These are phyloP conservation scores for Xylaria venustula DNA, from an alignment of 495 filamentous ascomycete species.

Conservation along the genomic window DNA sequence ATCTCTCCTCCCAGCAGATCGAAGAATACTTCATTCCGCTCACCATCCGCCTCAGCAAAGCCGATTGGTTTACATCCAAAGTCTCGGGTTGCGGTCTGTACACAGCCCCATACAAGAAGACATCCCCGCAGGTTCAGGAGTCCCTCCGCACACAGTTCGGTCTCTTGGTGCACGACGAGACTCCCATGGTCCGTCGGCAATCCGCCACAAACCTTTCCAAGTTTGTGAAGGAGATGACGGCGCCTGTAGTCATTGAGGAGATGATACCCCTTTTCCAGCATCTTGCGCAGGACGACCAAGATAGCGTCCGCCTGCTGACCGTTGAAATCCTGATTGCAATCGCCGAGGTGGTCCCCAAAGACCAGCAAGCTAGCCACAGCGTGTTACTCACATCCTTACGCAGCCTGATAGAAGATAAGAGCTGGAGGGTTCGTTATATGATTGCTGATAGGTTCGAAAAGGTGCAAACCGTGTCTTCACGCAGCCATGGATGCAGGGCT, in stretches of 20 bases:
- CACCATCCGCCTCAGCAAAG: slow-evolving; percentile 91
- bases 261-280: slow-evolving; percentile 99
- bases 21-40: slow-evolving; percentile 97
- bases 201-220: slow-evolving; percentile 94
- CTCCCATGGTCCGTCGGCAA: slow-evolving; percentile 96
- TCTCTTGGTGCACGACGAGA: slow-evolving; percentile 93
- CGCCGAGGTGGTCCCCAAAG: slow-evolving; percentile 95
- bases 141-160: slow-evolving; percentile 85
- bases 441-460: slow-evolving; percentile 98
- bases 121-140: slow-evolving; percentile 79
- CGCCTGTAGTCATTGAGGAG: slow-evolving; percentile 87
- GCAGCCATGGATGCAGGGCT: slow-evolving; percentile 3
- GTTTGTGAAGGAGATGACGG: slow-evolving; percentile 94
- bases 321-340: slow-evolving; percentile 96
- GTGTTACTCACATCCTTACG: slow-evolving; percentile 86
- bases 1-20: slow-evolving; percentile 86
- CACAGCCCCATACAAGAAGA: slow-evolving; percentile 86
- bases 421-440: slow-evolving; percentile 99
- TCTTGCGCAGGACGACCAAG: slow-evolving; percentile 91
- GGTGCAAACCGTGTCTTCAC: slow-evolving; percentile 47
- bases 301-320: slow-evolving; percentile 92
- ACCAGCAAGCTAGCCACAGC: slow-evolving; percentile 94
- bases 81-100: slow-evolving; percentile 96
- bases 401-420: slow-evolving; percentile 95
- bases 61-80: slow-evolving; percentile 99